Evolutionary conservation across 805 yeast species (phyloP), one percentile per base, ranked within the genome.

Genomic region (Zygosaccharomyces pseudorouxii): DNA sequence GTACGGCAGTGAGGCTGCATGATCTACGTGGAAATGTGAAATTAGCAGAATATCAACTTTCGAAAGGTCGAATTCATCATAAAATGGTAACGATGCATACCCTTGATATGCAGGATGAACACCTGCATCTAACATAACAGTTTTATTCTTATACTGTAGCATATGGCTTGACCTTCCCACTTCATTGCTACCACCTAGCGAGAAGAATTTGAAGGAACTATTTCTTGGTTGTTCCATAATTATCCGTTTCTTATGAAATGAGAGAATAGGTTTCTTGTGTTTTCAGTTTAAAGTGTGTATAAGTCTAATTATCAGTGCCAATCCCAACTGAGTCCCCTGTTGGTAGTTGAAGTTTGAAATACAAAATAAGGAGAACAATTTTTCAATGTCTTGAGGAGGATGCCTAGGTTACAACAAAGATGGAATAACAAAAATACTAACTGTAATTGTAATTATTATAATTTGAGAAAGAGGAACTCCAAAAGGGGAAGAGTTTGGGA

Each of bases 141-240:
- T 90, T 62, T 93, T 92, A 49, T 96, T 97, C 64, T 89, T 89
- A 69, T 85, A 93, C 56, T 86, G 90, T 28, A 93, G 73, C 38
- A 93, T 82, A 63, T 93, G 99, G 63, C 98, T 92, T 29, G 97
- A 88, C 51, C 99, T 72, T 3, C 99, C 99, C 5, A 93, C 99
- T 65, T 93, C 99, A 57, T 86, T 88, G 54, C 98, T 95, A n/a
- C 98, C 99, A 6, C 99, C 99, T 5, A 93, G 76, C 20, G 96
- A 90, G 52, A 86, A 80, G 71, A 93, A 93, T 63, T 79, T 80
- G 52, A 86, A 72, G 14, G 71, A 57, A 29, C 56, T 60, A 10
- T 54, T 52, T 18, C 56, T 49, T 23, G 52, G 49, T 18, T 59
- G 54, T 47, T 53, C 46, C 41, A 35, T 48, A 14, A 29, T 39